These are phyloP conservation scores for Allium cepa DNA, from an alignment of 106 monocot species.

Conservation along the genomic window DNA sequence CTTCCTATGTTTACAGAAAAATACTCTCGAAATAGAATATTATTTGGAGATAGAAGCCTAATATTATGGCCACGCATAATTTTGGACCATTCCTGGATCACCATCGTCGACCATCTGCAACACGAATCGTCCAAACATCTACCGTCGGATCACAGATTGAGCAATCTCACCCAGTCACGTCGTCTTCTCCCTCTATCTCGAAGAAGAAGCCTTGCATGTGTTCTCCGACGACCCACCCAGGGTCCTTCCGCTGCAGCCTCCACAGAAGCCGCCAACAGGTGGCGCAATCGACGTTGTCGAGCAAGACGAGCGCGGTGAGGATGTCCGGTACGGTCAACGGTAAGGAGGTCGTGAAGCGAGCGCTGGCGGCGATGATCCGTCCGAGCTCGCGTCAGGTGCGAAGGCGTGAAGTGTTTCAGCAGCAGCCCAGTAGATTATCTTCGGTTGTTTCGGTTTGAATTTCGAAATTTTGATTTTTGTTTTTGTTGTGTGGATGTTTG, in stretches of 20 bases:
- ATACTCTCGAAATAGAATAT: too few species aligned
- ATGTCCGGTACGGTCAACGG: slow-evolving; percentile 44
- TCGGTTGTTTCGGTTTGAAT: too few species aligned
- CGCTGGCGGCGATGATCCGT: slow-evolving; percentile 38
- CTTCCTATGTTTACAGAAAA: too few species aligned
- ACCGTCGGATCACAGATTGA: background rate
- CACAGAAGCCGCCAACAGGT: slow-evolving; percentile 30
- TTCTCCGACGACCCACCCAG: slow-evolving; percentile 74
- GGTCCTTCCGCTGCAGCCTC: slow-evolving; percentile 67
- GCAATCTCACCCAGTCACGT: background rate
- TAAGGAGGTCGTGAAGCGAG: slow-evolving; percentile 36
- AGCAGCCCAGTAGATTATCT: slow-evolving; percentile 46
- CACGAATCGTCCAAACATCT: background rate
- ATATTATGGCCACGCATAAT: too few species aligned
- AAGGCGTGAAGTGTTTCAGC: slow-evolving; percentile 26
- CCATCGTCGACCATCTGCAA: background rate
- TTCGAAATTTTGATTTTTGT: too few species aligned
- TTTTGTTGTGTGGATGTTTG: too few species aligned
- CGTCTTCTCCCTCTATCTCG: background rate
- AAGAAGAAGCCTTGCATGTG: slow-evolving; percentile 56
- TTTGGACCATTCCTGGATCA: background rate
- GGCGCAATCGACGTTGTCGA: slow-evolving; percentile 2
- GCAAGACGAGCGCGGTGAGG: slow-evolving; percentile 36
- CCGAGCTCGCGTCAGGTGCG: slow-evolving; percentile 50
- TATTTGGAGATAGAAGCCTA: too few species aligned